Conservation (phyloP, 495 filamentous ascomycete genomes). For the Daldinia bambusicola region DNA sequence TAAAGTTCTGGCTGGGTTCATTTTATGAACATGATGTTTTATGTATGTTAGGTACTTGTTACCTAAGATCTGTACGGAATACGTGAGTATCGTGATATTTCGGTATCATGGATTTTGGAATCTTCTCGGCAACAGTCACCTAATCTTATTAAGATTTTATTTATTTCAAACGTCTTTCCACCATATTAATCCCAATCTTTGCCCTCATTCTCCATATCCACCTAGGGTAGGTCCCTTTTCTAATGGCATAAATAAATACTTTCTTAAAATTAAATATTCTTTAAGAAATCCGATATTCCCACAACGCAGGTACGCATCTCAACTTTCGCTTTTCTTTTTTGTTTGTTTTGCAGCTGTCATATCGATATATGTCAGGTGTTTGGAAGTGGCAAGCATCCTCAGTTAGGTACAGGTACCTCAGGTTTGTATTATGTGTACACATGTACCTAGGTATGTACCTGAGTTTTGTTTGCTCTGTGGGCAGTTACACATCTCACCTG, state of each 20-base stretch:
- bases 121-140: constrained; percentile 5
- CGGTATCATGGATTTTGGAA: background rate
- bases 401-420: background rate
- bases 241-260: no score
- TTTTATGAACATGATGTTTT: background rate
- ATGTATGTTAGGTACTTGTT: background rate
- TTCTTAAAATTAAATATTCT: no score
- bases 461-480: no score
- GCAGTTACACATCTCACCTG: constrained; percentile 1
- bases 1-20: no score
- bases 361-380: background rate
- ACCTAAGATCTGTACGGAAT: no score
- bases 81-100: no score
- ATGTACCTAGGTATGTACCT: no score
- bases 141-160: background rate
- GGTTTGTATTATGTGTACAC: no score
- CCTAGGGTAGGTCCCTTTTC: no score
- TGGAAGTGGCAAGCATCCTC: background rate
- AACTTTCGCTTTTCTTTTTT: background rate
- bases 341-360: background rate
- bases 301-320: background rate
- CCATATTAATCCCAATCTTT: background rate
- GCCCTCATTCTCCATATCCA: background rate
- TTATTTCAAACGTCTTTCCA: background rate
- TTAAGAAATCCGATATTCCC: background rate